phyloP scores from a whole-genome alignment of 2,329 filamentous ascomycete species.

The Aspergillus sclerotialis region DNA sequence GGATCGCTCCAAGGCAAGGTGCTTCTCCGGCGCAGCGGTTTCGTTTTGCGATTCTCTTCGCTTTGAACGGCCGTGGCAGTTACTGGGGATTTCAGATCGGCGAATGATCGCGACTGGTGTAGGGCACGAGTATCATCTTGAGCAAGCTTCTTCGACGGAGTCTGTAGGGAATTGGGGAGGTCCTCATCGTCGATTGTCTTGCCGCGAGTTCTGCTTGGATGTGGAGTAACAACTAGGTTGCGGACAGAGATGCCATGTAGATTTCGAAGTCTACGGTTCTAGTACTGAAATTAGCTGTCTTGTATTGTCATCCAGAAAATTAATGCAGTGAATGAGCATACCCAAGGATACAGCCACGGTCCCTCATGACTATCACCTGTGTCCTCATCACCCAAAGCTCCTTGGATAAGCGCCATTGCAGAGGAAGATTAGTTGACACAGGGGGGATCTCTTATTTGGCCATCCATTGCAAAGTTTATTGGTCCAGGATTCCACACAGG shows the following conservation, averaged over 20 bases:
- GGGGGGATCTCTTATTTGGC: conserved; percentile 1
- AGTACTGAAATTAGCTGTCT: conserved; percentile 11
- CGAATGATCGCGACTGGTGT: conserved; percentile 55
- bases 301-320: neutral
- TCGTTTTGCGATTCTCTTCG: conserved; percentile 13
- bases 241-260: conserved; percentile 79
- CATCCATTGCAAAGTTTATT: conserved; percentile 12
- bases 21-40: conserved; percentile 43
- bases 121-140: conserved; percentile 43
- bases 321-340: conserved; percentile 17
- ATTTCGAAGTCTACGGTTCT: conserved; percentile 86
- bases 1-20: conserved; percentile 59
- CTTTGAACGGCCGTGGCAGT: conserved; percentile 8
- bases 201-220: conserved; percentile 43
- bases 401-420: conserved; percentile 10
- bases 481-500: neutral
- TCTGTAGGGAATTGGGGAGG: conserved; percentile 59
- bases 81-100: conserved; percentile 39
- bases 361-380: conserved; percentile 34
- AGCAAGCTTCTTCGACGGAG: conserved; percentile 59
- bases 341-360: conserved; percentile 48
- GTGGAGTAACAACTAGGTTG: conserved; percentile 65
- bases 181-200: conserved; percentile 71
- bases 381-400: conserved; percentile 15
- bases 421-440: conserved; percentile 11